Base-by-base conservation (phyloP, 1,284 basidiomycete species). In the Cryptococcus jaspeensis region DNA sequence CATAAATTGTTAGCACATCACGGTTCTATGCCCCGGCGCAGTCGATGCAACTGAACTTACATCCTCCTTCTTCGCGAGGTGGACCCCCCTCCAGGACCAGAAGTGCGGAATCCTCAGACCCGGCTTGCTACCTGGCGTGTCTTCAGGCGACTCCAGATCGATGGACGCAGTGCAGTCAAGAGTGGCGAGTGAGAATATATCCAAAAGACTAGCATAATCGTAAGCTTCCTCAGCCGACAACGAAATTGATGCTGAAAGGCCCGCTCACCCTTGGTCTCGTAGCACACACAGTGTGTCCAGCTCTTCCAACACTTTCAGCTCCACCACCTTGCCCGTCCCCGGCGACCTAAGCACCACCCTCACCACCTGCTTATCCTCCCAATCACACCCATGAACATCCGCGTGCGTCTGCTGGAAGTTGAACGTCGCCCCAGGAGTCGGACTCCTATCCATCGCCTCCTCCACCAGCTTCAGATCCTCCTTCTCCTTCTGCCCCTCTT, bases 191-290 rank as follows among this genome's bases (percentile, higher is more conserved):
- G 64, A 66, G 47, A 71, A 63, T n/a, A 71, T 50, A 43, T 75
- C 74, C 1, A 75, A 63, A 6, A 71, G 53, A 0, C 70, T 72
- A 49, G 5, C 7, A 38, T n/a, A 36, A 25, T n/a, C n/a, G 16
- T 52, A 18, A 52, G 35, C 46, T n/a, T 6, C 2, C 5, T 51
- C 2, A 36, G 41, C 36, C 37, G 22, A 18, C 22, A 37, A 12
- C n/a, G 40, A 28, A 2, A 32, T n/a, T 53, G 40, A 53, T 39
- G n/a, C 37, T 18, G 3, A 42, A 15, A 40, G 18, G 16, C 16
- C 5, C 15, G 64, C 64, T 52, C 41, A 71, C 70, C 74, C 72
- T 20, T 63, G 64, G 43, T 76, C 72, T n/a, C 74, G 57, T 18
- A 76, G 54, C 5, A 72, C 61, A 6, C 63, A 59, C 15, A 74